Conservation (phyloP, 2,329 filamentous ascomycete species). For the Ceratocystiopsis sp. region DNA sequence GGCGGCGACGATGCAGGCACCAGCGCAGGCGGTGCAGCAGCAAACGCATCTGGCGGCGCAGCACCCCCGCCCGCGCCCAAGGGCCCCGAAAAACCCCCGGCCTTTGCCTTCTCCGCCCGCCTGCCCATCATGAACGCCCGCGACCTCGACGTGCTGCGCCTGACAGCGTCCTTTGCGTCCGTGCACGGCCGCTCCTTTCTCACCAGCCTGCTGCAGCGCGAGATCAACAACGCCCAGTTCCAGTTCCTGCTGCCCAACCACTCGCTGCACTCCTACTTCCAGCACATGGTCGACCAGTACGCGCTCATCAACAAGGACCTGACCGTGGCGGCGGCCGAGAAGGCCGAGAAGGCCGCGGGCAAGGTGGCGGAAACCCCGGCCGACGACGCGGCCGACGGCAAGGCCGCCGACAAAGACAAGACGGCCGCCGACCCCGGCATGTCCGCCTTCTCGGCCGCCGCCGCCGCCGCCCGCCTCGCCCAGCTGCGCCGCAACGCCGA, state of each 20-base stretch:
- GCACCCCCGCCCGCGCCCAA: constrained; percentile 41
- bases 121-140: constrained; percentile 96
- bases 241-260: constrained; percentile 92
- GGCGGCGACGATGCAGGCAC: constrained; percentile 32
- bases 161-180: constrained; percentile 83
- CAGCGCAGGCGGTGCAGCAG: neutral
- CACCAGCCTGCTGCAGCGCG: constrained; percentile 74
- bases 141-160: constrained; percentile 56
- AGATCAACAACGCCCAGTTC: constrained; percentile 84
- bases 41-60: constrained; percentile 26
- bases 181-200: constrained; percentile 87
- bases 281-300: constrained; percentile 84
- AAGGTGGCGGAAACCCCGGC: neutral
- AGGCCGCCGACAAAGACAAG: neutral
- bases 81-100: constrained; percentile 69
- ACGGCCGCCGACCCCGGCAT: neutral
- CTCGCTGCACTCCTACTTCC: constrained; percentile 91
- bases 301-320: constrained; percentile 43
- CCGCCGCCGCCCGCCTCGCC: constrained; percentile 47
- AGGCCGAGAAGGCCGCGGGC: neutral
- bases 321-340: neutral
- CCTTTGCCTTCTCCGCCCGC: constrained; percentile 84
- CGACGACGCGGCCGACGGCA: neutral
- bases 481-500: constrained; percentile 58
- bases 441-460: neutral